Evolutionary conservation across 805 yeast species (phyloP).

Genomic region (Teunomyces lycoperdinae): DNA sequence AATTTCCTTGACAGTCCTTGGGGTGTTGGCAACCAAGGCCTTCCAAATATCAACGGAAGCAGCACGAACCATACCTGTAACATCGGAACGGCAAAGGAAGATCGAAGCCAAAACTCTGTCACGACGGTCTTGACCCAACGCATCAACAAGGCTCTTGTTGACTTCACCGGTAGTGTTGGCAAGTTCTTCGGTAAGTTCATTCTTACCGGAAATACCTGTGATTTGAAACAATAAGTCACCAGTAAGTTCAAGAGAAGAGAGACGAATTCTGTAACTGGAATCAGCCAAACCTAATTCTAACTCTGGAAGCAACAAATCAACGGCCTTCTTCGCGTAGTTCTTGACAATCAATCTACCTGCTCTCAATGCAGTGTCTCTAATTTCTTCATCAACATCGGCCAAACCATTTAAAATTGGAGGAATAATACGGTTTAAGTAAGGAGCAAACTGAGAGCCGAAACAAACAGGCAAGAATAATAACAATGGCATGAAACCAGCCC

Average conservation of each 20-base stretch:
- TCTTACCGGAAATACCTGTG: conserved; percentile 82
- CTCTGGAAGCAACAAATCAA: conserved; percentile 90
- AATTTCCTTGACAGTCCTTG: conserved; percentile 89
- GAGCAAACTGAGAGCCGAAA: conserved; percentile 87
- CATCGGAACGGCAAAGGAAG: conserved; percentile 92
- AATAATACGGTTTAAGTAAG: conserved; percentile 79
- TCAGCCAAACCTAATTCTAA: conserved; percentile 87
- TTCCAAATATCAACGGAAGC: conserved; percentile 96
- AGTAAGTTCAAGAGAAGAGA: conserved; percentile 90
- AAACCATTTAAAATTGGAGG: conserved; percentile 91
- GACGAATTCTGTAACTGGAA: conserved; percentile 77
- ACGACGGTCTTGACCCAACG: conserved; percentile 84
- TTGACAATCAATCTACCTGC: conserved; percentile 90
- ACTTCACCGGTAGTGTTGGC: conserved; percentile 48
- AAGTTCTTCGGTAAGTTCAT: conserved; percentile 60
- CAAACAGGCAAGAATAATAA: conserved; percentile 89
- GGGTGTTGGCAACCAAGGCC: conserved; percentile 92
- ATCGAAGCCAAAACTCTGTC: conserved; percentile 82
- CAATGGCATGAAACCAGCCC: conserved; percentile 92
- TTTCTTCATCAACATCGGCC: conserved; percentile 84
- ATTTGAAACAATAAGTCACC: conserved; percentile 94
- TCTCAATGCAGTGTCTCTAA: conserved; percentile 84
- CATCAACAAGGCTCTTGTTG: conserved; percentile 63
- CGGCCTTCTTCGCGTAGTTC: conserved; percentile 89
- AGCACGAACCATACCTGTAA: conserved; percentile 79